These are phyloP conservation scores for Diaporthe velutina DNA, from an alignment of 2,329 filamentous ascomycete genomes.

Conservation along the genomic window DNA sequence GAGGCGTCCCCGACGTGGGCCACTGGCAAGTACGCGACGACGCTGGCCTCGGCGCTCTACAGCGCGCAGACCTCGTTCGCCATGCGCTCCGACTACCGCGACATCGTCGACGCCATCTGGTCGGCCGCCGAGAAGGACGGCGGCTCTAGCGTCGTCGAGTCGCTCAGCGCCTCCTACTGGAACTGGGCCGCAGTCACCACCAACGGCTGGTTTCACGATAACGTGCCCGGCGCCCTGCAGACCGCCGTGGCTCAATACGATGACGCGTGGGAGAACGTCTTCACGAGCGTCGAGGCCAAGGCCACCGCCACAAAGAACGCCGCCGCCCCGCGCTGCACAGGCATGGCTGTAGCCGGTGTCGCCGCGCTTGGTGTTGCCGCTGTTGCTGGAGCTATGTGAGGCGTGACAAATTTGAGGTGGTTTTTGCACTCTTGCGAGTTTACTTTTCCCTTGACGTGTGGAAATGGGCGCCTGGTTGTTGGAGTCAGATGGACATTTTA, in stretches of 20 bases:
- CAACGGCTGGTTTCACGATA: constrained; percentile 39
- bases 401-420: not conserved
- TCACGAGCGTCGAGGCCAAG: constrained; percentile 39
- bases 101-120: constrained; percentile 40
- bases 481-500: not conserved
- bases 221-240: constrained; percentile 35
- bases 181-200: constrained; percentile 41
- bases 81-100: constrained; percentile 39
- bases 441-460: not conserved
- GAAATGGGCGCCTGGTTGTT: not conserved
- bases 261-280: constrained; percentile 36
- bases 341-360: constrained; percentile 33
- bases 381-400: constrained; percentile 35
- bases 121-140: constrained; percentile 38
- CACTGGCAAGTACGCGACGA: constrained; percentile 41
- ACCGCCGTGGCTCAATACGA: constrained; percentile 38
- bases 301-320: constrained; percentile 30
- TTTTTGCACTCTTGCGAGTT: not conserved
- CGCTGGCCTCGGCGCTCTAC: constrained; percentile 41
- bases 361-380: constrained; percentile 35
- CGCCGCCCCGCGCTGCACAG: constrained; percentile 34
- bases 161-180: constrained; percentile 36
- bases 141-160: constrained; percentile 34
- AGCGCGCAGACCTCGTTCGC: constrained; percentile 41
- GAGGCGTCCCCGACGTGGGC: constrained; percentile 41